These are phyloP conservation scores for Dichotomocladium elegans DNA, from an alignment of 371 early-diverging fungal genomes.

Conservation along the genomic window DNA sequence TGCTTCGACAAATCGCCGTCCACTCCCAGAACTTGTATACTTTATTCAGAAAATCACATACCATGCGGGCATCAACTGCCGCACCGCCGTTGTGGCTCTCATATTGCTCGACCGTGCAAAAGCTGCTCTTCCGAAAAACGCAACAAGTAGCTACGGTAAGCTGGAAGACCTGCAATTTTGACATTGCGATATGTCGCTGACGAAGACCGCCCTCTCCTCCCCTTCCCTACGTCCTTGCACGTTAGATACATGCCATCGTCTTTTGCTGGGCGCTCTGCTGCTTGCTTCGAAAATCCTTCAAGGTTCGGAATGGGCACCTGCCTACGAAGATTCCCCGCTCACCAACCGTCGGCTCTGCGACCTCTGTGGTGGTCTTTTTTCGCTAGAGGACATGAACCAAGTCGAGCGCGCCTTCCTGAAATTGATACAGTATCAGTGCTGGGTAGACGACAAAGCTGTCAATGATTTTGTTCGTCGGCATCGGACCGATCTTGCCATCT, in stretches of 20 bases:
- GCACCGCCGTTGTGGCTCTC: constrained; percentile 38
- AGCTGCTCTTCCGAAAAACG: constrained; percentile 27
- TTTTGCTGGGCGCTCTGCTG: constrained; percentile 75
- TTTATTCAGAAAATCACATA: constrained; percentile 42
- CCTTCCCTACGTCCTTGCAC: not conserved
- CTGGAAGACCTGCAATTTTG: too few relatives aligned
- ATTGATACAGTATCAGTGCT: constrained; percentile 39
- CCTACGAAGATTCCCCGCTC: constrained; percentile 10
- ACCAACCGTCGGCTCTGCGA: constrained; percentile 32
- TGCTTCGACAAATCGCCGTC: not conserved
- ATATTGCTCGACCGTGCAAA: constrained; percentile 45
- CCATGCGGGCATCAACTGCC: constrained; percentile 31
- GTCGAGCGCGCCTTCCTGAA: constrained; percentile 42
- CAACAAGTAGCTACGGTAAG: constrained; percentile 37
- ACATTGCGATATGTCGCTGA: too few relatives aligned
- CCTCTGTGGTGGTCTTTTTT: constrained; percentile 33
- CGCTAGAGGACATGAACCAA: constrained; percentile 31
- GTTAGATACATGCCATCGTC: constrained; percentile 56
- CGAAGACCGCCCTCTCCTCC: not conserved
- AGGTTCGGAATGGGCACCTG: constrained; percentile 62
- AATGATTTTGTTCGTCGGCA: constrained; percentile 27
- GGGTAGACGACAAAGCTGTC: constrained; percentile 35
- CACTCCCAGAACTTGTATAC: constrained; percentile 39
- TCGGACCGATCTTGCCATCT: constrained; percentile 26
- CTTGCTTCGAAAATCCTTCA: constrained; percentile 72